Evolutionary conservation across 306 rosid species (phyloP), one percentile per base, ranked within the genome.

Genomic region (Sindora glabra): DNA sequence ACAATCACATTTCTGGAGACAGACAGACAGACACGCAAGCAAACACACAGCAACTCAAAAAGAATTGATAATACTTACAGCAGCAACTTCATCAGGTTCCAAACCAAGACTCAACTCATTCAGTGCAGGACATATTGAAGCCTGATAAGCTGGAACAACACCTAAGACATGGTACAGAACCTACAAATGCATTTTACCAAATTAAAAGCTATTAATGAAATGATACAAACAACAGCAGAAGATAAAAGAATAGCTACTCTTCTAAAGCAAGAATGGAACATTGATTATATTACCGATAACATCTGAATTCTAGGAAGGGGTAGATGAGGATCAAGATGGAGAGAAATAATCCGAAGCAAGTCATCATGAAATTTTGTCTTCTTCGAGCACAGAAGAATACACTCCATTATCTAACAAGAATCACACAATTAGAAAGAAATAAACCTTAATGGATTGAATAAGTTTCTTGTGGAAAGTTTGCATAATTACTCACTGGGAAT

Each of bases 31-130:
- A 48, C 14, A 23, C 49, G 29, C 12, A 37, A 30, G 63, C 11
- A 48, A 13, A 50, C 73, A 54, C 29, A 36, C 18, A 56, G 40
- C 29, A 64, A 71, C 22, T 46, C 17, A 68, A 71, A 68, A 41
- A 51, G 49, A 45, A 48, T 24, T 41, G 33, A 69, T 64, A 37
- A 53, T 25, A 60, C 94, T 10, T 82, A 92, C 95, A 57, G 95
- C 80, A 19, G 95, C 86, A 66, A 89, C 86, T 79, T 92, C 96
- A 67, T 76, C 76, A 27, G 89, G 82, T 49, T 59, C 88, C 75
- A 92, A 75, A 67, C 99, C 99, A 68, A 92, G 94, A 71, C 95
- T 81, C 80, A 92, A 61, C 81, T 89, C 96, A 74, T 92, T 92
- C 48, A 92, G 69, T 33, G 99, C 99, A 70, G 96, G 90, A 48